These are phyloP conservation scores for Coemansia sp. DNA, from an alignment of 192 early-diverging fungal species.

Conservation along the genomic window DNA sequence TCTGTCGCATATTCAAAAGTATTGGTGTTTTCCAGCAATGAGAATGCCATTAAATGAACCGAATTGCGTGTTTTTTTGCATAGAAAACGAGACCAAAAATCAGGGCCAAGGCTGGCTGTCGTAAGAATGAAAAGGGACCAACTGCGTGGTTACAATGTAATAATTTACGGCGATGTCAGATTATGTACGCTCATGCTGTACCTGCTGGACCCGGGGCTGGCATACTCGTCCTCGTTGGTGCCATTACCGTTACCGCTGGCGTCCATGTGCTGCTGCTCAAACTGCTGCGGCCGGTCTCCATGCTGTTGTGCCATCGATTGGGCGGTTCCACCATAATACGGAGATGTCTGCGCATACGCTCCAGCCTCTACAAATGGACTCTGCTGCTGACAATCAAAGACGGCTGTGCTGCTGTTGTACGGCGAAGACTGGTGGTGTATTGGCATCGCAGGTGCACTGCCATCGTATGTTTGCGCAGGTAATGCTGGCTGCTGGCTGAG, in stretches of 20 bases:
- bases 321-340: not conserved
- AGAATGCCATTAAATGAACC: not conserved
- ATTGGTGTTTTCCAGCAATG: not conserved
- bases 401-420: not conserved
- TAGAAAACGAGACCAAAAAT: too few species aligned
- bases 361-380: not conserved
- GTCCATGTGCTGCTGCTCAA: conserved; percentile 13
- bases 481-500: not conserved
- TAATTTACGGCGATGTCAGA: conserved; percentile 35
- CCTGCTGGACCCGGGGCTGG: conserved; percentile 22
- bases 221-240: conserved; percentile 11
- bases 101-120: too few species aligned
- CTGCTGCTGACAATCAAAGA: not conserved
- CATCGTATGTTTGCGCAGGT: not conserved
- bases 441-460: not conserved
- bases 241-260: conserved; percentile 5
- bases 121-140: not conserved
- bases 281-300: not conserved
- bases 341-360: not conserved
- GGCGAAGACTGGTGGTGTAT: not conserved
- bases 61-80: too few species aligned
- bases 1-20: not conserved
- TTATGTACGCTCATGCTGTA: conserved; percentile 55
- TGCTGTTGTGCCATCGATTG: not conserved
- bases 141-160: not conserved